Evolutionary conservation across 2,329 filamentous ascomycete genomes (phyloP), one percentile per base, ranked within the genome.

Genomic region (Nemania sp.): DNA sequence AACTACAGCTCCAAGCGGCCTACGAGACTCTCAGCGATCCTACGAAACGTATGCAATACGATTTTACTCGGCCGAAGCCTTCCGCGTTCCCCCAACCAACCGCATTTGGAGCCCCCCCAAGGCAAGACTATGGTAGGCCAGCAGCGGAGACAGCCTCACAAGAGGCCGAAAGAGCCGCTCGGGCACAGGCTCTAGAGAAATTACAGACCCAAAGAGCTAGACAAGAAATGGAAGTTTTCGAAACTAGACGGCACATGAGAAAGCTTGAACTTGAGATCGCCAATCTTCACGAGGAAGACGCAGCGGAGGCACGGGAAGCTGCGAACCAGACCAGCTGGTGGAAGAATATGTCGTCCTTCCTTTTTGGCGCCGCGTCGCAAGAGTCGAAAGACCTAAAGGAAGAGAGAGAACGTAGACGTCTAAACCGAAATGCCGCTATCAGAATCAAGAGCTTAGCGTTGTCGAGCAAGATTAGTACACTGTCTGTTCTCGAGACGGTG

Each of bases 21-120:
- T 64, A 57, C 13, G 55, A 64, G 22, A 59, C 56, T n/a, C 62
- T 64, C 35, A 54, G 47, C 35, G 62, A 64, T 26, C 26, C 56
- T 45, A 57, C 35, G 27, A 54, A 32, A 47, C 35, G 49, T n/a
- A 59, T 20, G 4, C 24, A 35, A 11, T 59, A 57, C 26, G 27
- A 27, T 29, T 4, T 29, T 15, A 53, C 20, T 6, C 32, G 45
- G 53, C 62, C 55, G 26, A 47, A 27, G 15, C 2, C 22, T 3
- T 41, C 35, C 35, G 11, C 41, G 24, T 47, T 6, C 6, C 29
- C 56, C 11, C 27, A 24, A 10, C 27, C 26, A 10, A n/a, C 27
- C 43, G n/a, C 41, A 15, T 24, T n/a, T 10, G 11, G 26, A 59
- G 8, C 27, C 18, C n/a, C 52, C 18, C 26, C 38, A 7, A 20